A percentile compares a stretch with the other conserved stretches of the same genome.
phyloP scores from a whole-genome alignment of 169 alveolate species.

The Babesia gibsoni region DNA sequence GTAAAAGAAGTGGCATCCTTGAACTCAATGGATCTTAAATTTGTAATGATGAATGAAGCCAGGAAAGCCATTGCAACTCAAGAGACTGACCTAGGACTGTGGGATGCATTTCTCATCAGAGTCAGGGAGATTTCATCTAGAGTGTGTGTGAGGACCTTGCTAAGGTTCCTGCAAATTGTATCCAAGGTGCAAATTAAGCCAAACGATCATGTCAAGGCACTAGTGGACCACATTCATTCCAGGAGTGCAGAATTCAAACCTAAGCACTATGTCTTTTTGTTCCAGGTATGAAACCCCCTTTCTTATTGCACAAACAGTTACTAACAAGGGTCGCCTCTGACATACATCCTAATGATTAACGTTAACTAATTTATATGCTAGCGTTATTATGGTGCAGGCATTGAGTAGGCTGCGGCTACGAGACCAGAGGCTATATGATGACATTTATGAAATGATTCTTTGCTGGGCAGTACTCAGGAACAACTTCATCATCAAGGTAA shows the following conservation, averaged over 20 bases:
- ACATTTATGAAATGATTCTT: constrained; percentile 70
- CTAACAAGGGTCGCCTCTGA: too few relatives aligned
- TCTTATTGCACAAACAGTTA: neutral
- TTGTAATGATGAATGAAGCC: constrained; percentile 66
- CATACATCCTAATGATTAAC: too few relatives aligned
- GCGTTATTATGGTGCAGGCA: too few relatives aligned
- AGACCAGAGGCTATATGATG: constrained; percentile 67
- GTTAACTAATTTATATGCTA: too few relatives aligned
- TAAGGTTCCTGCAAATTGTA: constrained; percentile 71
- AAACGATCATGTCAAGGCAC: constrained; percentile 13
- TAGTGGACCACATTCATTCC: constrained; percentile 63
- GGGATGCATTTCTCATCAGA: constrained; percentile 57
- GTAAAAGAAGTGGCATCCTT: constrained; percentile 16
- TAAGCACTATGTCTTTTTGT: constrained; percentile 73
- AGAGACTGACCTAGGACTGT: neutral
- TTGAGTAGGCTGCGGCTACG: constrained; percentile 61
- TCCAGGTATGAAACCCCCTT: constrained; percentile 58
- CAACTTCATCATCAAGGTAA: constrained; percentile 67
- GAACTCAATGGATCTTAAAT: constrained; percentile 46
- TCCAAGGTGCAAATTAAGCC: constrained; percentile 38
- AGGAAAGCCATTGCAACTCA: neutral
- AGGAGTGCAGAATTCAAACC: constrained; percentile 74
- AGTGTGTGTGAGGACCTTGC: constrained; percentile 61
- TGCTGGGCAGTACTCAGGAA: constrained; percentile 78
- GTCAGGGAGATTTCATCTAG: constrained; percentile 42